Conservation (phyloP, 495 filamentous ascomycete genomes). For the Talaromyces nanjingensis region DNA sequence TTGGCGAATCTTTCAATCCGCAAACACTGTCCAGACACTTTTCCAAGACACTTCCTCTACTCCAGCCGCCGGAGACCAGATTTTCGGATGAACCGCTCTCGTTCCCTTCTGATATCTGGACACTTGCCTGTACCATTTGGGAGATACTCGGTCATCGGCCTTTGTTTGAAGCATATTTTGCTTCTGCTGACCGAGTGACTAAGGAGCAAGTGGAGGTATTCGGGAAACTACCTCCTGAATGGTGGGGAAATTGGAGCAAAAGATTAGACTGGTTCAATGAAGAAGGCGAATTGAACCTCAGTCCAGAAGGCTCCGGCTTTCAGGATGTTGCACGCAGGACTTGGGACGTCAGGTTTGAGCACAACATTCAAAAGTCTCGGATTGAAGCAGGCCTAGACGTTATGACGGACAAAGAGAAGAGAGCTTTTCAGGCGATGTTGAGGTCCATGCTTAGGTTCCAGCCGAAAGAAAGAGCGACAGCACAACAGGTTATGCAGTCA, state of each 20-base stretch:
- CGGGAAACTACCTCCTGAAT: slow-evolving; percentile 22
- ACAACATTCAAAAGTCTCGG: slow-evolving; percentile 14
- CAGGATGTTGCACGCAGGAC: slow-evolving; percentile 1
- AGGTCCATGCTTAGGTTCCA: slow-evolving; percentile 13
- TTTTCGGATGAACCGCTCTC: slow-evolving; percentile 19
- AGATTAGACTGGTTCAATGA: slow-evolving; percentile 12
- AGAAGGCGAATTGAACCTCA: slow-evolving; percentile 2
- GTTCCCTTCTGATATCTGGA: slow-evolving; percentile 27
- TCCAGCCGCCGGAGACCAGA: slow-evolving; percentile 19
- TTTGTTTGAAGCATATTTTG: slow-evolving; percentile 18
- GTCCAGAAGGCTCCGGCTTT: not conserved
- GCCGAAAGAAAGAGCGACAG: slow-evolving; percentile 13
- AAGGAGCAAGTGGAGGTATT: slow-evolving; percentile 19
- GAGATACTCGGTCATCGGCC: slow-evolving; percentile 23
- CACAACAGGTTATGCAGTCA: slow-evolving; percentile 10
- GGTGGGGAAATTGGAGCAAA: slow-evolving; percentile 20
- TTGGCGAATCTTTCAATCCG: slow-evolving; percentile 22
- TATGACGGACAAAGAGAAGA: slow-evolving; percentile 39
- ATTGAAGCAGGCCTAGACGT: slow-evolving; percentile 33
- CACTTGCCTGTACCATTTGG: slow-evolving; percentile 25
- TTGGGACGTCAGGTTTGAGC: slow-evolving; percentile 10
- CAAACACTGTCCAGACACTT: slow-evolving; percentile 5
- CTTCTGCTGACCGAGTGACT: slow-evolving; percentile 18
- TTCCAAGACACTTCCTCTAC: slow-evolving; percentile 17
- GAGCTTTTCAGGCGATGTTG: slow-evolving; percentile 12